Evolutionary conservation across 1,284 basidiomycete genomes (phyloP), one percentile per base, ranked within the genome.

Genomic region (Cryptococcus floricola): DNA sequence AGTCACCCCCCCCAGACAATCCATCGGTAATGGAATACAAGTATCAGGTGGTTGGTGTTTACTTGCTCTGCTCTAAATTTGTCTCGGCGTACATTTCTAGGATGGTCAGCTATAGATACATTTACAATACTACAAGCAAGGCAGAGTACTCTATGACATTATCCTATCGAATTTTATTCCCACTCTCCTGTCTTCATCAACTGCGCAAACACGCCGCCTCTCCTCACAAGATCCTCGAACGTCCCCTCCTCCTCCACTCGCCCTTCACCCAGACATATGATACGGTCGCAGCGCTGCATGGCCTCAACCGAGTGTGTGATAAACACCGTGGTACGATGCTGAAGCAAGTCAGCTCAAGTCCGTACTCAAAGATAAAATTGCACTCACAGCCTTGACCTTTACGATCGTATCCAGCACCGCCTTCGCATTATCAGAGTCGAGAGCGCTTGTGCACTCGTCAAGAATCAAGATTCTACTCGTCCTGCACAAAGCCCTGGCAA

Each of bases 391-490:
- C 75, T 84, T 85, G 60, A 86, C 84, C 43, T 76, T 74, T 54
- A 80, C 77, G 39, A 95, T 84, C 13, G 90, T 87, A 58, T 91
- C 85, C 69, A 95, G 80, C 39, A 97, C 86, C 23, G 83, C 84
- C 3, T 81, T 80, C 76, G 92, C 87, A 74, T 91, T 95, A 62
- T 85, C 84, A 1, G 83, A 78, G 73, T 98, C 95, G 55, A 98
- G 80, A 6, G 94, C 91, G 42, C 85, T 87, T 7, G 95, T 98
- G 71, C 90, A 95, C 75, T 98, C 95, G 76, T 98, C 95, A 48
- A 98, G 80, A 48, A 98, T 86, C 34, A 97, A 80, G n/a, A 96
- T 83, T 38, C 80, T 82, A 0, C 87, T 80, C 12, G 85, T 79
- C 8, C 80, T 73, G n/a, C 87, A 85, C 14, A 98, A 81, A 0